Evolutionary conservation across 176 grass and related monocot genomes (phyloP).

Genomic region (Paspalum notatum): DNA sequence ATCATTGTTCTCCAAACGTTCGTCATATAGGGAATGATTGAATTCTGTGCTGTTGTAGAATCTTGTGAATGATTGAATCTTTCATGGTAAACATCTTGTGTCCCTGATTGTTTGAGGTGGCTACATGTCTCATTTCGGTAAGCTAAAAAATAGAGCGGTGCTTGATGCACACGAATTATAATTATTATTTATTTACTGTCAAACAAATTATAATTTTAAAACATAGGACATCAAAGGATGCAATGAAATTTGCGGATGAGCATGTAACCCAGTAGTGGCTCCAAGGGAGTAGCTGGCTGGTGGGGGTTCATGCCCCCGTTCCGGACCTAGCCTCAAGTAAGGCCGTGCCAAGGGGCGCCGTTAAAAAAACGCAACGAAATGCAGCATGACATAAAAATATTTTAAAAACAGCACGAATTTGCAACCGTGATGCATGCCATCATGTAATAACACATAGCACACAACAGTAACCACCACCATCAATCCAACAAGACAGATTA

Average conservation of each 20-base stretch:
- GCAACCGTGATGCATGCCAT: not conserved
- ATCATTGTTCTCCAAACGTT: not conserved
- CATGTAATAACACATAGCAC: not conserved
- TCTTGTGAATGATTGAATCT: not conserved
- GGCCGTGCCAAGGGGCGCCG: not conserved
- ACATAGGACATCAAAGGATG: too few species aligned
- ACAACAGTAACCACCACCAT: not conserved
- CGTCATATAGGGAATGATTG: not conserved
- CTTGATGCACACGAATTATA: not conserved
- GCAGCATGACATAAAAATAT: not conserved
- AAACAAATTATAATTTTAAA: too few species aligned
- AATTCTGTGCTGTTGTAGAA: not conserved
- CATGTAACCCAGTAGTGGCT: too few species aligned
- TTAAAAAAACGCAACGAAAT: not conserved
- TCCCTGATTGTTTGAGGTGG: not conserved
- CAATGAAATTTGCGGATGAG: too few species aligned
- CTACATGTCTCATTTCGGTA: not conserved
- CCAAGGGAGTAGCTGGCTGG: too few species aligned
- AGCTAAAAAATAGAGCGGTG: not conserved
- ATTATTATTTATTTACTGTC: too few species aligned
- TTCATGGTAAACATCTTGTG: not conserved
- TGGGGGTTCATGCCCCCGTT: too few species aligned
- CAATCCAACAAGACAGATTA: constrained; percentile 5
- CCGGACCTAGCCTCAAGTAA: too few species aligned
- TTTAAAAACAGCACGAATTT: not conserved